Evolutionary conservation across 306 rosid genomes (phyloP).

Genomic region (Herpetospermum pedunculosum): DNA sequence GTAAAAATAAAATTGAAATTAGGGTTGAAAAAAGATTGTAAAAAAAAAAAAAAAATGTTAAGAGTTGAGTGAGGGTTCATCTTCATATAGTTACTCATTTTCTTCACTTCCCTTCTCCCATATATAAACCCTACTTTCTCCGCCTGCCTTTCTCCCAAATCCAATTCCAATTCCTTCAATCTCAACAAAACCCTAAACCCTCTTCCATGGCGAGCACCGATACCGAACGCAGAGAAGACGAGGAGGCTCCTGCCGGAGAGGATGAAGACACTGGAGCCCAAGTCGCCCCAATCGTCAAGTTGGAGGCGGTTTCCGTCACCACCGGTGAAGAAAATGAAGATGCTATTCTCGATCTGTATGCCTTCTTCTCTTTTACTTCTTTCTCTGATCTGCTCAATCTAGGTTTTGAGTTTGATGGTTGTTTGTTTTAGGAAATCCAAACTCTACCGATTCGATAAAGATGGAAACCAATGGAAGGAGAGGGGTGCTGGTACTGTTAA

Average conservation of each 20-base stretch:
- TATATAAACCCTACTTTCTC: not conserved
- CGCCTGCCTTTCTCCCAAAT: not conserved
- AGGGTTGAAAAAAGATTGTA: not conserved
- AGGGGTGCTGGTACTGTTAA: slow-evolving; percentile 81
- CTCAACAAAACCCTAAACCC: not conserved
- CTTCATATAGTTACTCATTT: too few species aligned
- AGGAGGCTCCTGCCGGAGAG: slow-evolving; percentile 63
- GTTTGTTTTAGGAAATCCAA: slow-evolving; percentile 61
- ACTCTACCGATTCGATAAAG: slow-evolving; percentile 87
- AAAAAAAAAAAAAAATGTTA: not conserved
- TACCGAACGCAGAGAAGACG: slow-evolving; percentile 84
- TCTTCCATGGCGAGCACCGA: slow-evolving; percentile 55
- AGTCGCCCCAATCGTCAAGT: slow-evolving; percentile 87
- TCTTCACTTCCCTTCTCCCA: not conserved
- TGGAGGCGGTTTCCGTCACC: slow-evolving; percentile 58
- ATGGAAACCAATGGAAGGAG: slow-evolving; percentile 89
- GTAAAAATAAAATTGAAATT: not conserved
- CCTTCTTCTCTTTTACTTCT: not conserved
- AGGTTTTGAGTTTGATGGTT: too few species aligned
- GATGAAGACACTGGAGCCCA: slow-evolving; percentile 98
- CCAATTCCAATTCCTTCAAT: not conserved
- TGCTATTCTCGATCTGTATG: slow-evolving; percentile 65
- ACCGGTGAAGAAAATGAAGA: slow-evolving; percentile 84
- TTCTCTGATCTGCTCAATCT: not conserved
- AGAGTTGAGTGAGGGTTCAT: too few species aligned